Conservation (phyloP, 306 rosid genomes). For the Malus orientalis region DNA sequence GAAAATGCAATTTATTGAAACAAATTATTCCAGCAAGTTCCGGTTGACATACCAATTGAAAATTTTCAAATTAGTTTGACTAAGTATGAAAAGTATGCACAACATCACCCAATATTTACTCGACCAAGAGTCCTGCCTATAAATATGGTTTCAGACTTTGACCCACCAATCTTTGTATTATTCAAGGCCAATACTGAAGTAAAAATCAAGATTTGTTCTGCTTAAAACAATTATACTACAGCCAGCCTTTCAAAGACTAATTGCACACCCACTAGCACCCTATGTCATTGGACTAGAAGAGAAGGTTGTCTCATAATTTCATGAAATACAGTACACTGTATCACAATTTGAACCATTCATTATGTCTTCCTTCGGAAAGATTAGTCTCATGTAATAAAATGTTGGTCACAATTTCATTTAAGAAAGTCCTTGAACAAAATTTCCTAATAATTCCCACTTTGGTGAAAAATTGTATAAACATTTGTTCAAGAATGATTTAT, state of each 20-base stretch:
- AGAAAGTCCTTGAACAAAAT: no score
- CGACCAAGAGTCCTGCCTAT: neutral
- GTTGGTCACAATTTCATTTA: no score
- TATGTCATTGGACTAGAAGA: neutral
- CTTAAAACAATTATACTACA: neutral
- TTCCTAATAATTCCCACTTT: no score
- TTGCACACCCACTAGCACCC: constrained; percentile 21
- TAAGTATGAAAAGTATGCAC: neutral
- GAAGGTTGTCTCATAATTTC: no score
- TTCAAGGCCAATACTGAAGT: neutral
- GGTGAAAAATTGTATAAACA: no score
- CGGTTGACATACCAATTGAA: neutral
- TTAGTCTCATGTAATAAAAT: no score
- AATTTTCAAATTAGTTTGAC: neutral
- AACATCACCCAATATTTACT: neutral
- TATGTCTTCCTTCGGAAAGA: no score
- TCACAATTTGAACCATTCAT: no score
- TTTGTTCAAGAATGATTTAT: no score
- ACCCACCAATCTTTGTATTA: neutral
- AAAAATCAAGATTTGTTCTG: neutral
- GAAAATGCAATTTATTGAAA: neutral
- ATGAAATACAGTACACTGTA: no score
- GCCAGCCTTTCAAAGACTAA: neutral
- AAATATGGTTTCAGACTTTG: neutral
- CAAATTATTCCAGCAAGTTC: neutral